A percentile compares a stretch with the other conserved stretches of the same genome.
Conservation (phyloP, 2,329 filamentous ascomycete species). For the Corniculantispora saksenae region DNA sequence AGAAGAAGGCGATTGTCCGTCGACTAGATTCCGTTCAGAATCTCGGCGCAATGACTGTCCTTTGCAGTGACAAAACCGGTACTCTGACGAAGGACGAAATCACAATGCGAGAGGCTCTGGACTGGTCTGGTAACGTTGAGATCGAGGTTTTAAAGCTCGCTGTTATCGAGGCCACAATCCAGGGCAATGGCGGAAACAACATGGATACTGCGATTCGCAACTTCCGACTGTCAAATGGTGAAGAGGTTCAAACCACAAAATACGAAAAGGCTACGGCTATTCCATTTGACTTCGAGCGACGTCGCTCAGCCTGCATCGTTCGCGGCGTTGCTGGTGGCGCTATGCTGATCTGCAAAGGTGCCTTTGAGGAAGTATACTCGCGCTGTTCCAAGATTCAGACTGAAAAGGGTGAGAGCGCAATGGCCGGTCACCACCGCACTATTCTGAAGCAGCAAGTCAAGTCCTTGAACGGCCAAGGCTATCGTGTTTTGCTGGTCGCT, state of each 20-base stretch:
- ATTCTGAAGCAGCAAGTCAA: slow-evolving; percentile 22
- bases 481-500: slow-evolving; percentile 29
- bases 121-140: slow-evolving; percentile 24
- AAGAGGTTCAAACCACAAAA: slow-evolving; percentile 23
- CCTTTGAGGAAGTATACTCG: slow-evolving; percentile 31
- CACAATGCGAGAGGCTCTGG: slow-evolving; percentile 27
- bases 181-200: slow-evolving; percentile 31
- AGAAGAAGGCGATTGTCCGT: slow-evolving; percentile 38
- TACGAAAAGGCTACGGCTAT: slow-evolving; percentile 28
- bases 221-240: slow-evolving; percentile 20
- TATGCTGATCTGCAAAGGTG: slow-evolving; percentile 33
- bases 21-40: slow-evolving; percentile 35
- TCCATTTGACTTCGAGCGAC: slow-evolving; percentile 31
- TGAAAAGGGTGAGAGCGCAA: slow-evolving; percentile 19
- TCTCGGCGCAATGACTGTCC: slow-evolving; percentile 31
- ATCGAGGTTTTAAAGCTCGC: slow-evolving; percentile 29
- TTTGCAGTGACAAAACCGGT: slow-evolving; percentile 35
- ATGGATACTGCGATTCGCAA: slow-evolving; percentile 30
- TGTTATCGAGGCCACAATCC: slow-evolving; percentile 28
- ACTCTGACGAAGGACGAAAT: slow-evolving; percentile 33
- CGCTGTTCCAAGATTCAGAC: slow-evolving; percentile 26
- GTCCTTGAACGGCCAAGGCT: slow-evolving; percentile 25
- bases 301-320: slow-evolving; percentile 27
- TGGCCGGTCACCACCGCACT: slow-evolving; percentile 23
- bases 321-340: slow-evolving; percentile 26